phyloP scores from a whole-genome alignment of 257 asterid genomes.

The Solanum bulbocastanum region DNA sequence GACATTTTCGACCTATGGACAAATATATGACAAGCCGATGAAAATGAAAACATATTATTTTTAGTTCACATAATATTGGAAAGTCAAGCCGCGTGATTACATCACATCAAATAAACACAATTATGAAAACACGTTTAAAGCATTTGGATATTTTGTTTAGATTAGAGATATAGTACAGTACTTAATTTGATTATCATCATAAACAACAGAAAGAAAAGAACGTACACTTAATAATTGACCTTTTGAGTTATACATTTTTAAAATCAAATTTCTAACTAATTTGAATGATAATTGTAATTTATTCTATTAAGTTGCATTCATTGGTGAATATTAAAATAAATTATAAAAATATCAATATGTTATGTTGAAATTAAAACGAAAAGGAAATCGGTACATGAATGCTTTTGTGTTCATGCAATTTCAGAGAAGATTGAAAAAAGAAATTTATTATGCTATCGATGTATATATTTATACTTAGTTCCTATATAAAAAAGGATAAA shows the following conservation, averaged over 20 bases:
- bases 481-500: no score
- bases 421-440: neutral
- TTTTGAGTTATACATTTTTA: neutral
- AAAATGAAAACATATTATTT: neutral
- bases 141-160: neutral
- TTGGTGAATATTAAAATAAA: no score
- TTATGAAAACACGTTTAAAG: neutral
- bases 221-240: neutral
- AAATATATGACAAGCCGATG: neutral
- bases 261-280: neutral
- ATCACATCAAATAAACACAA: neutral
- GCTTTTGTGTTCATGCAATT: neutral
- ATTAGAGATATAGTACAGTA: neutral
- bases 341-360: no score
- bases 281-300: neutral
- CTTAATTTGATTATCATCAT: neutral
- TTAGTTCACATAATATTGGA: neutral
- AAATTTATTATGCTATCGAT: no score
- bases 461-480: no score
- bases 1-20: neutral
- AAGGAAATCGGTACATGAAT: neutral
- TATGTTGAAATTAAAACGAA: neutral
- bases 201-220: no score
- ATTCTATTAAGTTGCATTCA: neutral
- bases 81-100: neutral